A percentile compares a stretch with the other conserved stretches of the same genome.
Evolutionary conservation across 192 early-diverging fungal species (phyloP).

Genomic region (Gaertneriomyces sp.): DNA sequence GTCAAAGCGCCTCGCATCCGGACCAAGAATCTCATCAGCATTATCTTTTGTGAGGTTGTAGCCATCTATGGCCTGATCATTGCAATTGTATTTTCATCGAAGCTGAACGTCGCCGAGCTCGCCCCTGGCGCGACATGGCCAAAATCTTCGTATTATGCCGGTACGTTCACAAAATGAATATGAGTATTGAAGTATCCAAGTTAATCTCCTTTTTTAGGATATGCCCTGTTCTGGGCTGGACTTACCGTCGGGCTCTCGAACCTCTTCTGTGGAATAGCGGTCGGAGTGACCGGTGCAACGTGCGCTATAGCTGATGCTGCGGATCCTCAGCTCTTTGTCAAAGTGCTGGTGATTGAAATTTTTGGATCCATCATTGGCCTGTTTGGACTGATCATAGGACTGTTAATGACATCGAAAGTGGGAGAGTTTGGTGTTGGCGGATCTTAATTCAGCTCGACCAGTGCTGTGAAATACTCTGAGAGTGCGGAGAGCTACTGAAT

Average conservation of each 20-base stretch:
- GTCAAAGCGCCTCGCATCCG: slow-evolving; percentile 88
- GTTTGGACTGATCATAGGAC: slow-evolving; percentile 93
- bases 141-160: slow-evolving; percentile 69
- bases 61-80: slow-evolving; percentile 99
- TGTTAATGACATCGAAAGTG: slow-evolving; percentile 57
- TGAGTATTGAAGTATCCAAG: background rate
- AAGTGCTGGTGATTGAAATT: slow-evolving; percentile 95
- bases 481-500: no score
- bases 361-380: slow-evolving; percentile 94
- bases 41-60: slow-evolving; percentile 99
- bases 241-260: slow-evolving; percentile 92
- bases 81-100: slow-evolving; percentile 93
- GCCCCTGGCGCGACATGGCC: slow-evolving; percentile 16
- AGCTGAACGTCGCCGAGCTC: slow-evolving; percentile 56
- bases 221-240: slow-evolving; percentile 93
- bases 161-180: slow-evolving; percentile 36
- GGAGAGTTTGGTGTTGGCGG: slow-evolving; percentile 14
- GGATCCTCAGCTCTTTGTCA: slow-evolving; percentile 92
- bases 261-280: slow-evolving; percentile 87
- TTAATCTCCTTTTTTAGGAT: slow-evolving; percentile 49
- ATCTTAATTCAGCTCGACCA: no score
- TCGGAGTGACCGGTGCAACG: slow-evolving; percentile 88
- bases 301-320: slow-evolving; percentile 96
- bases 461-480: no score
- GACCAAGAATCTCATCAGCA: slow-evolving; percentile 95